Evolutionary conservation across 371 early-diverging fungal species (phyloP).

Genomic region (Phascolomyces articulosus): DNA sequence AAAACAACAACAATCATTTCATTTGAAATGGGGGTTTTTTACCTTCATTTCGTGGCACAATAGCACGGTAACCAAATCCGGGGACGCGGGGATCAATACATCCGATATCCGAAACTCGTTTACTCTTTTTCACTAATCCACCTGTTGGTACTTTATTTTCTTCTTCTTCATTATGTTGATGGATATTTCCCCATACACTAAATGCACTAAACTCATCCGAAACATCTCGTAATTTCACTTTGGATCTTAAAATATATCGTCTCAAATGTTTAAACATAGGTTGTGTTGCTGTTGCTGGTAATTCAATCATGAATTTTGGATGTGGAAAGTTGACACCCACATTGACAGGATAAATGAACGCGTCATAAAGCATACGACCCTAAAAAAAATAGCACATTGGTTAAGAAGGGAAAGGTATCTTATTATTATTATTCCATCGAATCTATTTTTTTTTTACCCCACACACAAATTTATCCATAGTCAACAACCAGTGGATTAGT

Average conservation of each 20-base stretch:
- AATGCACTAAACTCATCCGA: slow-evolving; percentile 63
- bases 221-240: slow-evolving; percentile 70
- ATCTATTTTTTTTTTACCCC: neutral
- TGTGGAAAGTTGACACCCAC: slow-evolving; percentile 65
- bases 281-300: slow-evolving; percentile 53
- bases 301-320: slow-evolving; percentile 78
- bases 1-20: neutral
- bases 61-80: slow-evolving; percentile 63
- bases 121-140: slow-evolving; percentile 42
- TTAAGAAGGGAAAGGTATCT: too few species aligned
- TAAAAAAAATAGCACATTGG: slow-evolving; percentile 15
- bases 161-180: slow-evolving; percentile 12
- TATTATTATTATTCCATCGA: too few species aligned
- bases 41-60: slow-evolving; percentile 36
- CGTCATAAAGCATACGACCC: slow-evolving; percentile 90
- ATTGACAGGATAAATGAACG: slow-evolving; percentile 85
- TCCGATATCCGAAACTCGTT: slow-evolving; percentile 53
- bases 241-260: slow-evolving; percentile 79
- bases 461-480: neutral
- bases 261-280: slow-evolving; percentile 69
- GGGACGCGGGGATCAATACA: slow-evolving; percentile 60
- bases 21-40: neutral
- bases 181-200: slow-evolving; percentile 60
- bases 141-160: slow-evolving; percentile 14
- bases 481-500: too few species aligned